Evolutionary conservation across 2,329 filamentous ascomycete species (phyloP).

Genomic region (Pestalotiopsis sp.): DNA sequence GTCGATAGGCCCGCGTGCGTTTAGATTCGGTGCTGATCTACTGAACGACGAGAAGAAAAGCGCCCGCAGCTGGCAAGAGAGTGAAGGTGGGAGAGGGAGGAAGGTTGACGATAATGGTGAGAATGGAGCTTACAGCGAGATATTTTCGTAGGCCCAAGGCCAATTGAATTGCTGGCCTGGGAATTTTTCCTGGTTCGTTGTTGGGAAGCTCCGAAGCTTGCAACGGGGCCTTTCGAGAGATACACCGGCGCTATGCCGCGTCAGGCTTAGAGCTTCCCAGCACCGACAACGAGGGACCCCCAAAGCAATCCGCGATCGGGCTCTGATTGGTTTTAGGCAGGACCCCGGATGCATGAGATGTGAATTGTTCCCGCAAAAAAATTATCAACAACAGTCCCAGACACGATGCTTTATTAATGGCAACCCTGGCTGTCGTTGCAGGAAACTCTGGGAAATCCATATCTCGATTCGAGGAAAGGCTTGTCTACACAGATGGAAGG

Average conservation of each 20-base stretch:
- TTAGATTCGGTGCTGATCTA: not conserved
- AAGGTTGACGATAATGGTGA: conserved; percentile 14
- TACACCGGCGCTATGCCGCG: conserved; percentile 5
- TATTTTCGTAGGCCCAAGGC: conserved; percentile 22
- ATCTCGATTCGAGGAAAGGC: not conserved
- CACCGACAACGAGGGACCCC: conserved; percentile 18
- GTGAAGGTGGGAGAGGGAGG: conserved; percentile 21
- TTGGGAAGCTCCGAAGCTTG: conserved; percentile 15
- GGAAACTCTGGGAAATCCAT: not conserved
- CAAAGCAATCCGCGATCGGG: conserved; percentile 32
- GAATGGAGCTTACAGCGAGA: conserved; percentile 17
- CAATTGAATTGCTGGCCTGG: conserved; percentile 11
- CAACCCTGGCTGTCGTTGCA: not conserved
- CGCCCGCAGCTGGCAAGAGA: conserved; percentile 8
- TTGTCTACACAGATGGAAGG: not conserved
- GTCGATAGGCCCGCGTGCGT: not conserved
- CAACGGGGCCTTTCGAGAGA: conserved; percentile 1
- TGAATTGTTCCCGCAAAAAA: not conserved
- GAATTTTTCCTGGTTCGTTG: conserved; percentile 9
- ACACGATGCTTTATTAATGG: not conserved
- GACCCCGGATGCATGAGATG: conserved; percentile 4
- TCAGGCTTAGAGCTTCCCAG: conserved; percentile 5
- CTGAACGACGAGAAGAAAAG: not conserved
- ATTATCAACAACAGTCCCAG: conserved; percentile 9
- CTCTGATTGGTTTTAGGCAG: conserved; percentile 26